Percentiles rank a stretch among this genome's conserved stretches.
These are phyloP conservation scores for Phialocephala sp. DNA, from an alignment of 2,329 filamentous ascomycete species.

Conservation along the genomic window DNA sequence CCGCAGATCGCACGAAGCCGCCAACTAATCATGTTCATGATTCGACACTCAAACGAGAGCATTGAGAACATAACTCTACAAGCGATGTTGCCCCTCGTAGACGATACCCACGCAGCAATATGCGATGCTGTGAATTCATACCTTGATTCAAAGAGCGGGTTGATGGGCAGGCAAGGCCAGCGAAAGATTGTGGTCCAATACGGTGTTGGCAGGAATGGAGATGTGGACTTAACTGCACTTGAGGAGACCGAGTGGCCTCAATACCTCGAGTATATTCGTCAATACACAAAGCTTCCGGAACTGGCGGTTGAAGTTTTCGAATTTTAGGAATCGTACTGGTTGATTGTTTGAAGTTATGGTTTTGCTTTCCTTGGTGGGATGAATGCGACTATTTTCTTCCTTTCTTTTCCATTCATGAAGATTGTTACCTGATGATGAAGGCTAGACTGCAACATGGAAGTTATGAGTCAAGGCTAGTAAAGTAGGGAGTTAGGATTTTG, in stretches of 20 bases:
- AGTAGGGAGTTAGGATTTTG: no score
- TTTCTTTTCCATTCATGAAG: neutral
- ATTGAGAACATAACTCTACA: slow-evolving; percentile 11
- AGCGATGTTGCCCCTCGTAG: slow-evolving; percentile 20
- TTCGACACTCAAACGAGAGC: slow-evolving; percentile 16
- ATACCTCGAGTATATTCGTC: slow-evolving; percentile 26
- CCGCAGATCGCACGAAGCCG: slow-evolving; percentile 8
- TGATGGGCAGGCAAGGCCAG: neutral
- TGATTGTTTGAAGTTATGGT: neutral
- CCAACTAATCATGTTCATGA: slow-evolving; percentile 23
- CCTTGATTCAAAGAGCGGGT: slow-evolving; percentile 18
- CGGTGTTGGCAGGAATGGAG: slow-evolving; percentile 25
- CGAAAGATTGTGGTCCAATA: slow-evolving; percentile 24
- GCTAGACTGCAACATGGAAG: no score
- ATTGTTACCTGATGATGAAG: no score
- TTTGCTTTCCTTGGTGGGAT: neutral
- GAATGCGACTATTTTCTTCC: neutral
- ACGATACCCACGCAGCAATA: slow-evolving; percentile 21
- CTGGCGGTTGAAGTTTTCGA: slow-evolving; percentile 24
- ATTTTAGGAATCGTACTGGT: slow-evolving; percentile 11
- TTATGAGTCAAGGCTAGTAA: no score
- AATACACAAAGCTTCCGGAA: slow-evolving; percentile 29
- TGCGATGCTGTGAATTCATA: slow-evolving; percentile 25
- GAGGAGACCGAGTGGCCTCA: slow-evolving; percentile 25
- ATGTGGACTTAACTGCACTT: slow-evolving; percentile 26